Base-by-base conservation (phyloP, 441 rosid species). In the Macaranga tanarius region DNA sequence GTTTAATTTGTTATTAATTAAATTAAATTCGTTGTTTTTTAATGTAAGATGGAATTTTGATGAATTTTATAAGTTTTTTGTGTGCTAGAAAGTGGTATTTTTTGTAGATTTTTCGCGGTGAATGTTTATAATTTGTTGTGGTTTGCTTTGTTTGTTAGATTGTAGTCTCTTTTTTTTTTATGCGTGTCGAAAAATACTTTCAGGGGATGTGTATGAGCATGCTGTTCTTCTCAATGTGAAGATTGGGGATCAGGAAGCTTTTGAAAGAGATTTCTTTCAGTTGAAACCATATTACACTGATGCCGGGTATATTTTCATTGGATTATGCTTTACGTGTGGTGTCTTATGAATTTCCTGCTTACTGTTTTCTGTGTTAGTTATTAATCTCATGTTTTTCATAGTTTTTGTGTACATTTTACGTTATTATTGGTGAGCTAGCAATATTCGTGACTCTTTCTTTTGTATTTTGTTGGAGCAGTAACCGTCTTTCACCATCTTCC, bases 241-340 rank as follows among this genome's bases (percentile, higher is more conserved):
- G 86, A 81, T 80, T 60, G 99, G 93, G 82, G 96, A 95, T 80
- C 97, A 92, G 84, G 97, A 90, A 73, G 96, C 92, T 47, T 95
- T 95, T 84, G 97, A 95, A 87, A 88, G 98, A 73, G 97, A 95
- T 79, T 95, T 92, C 84, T 92, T 85, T 81, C 99, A 95, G 89
- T 76, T 95, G 85, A 92, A 95, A 82, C 98, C 99, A 0, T 91
- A 89, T 73, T 91, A 91, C 69, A 91, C 97, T 1, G 99, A 95
- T 81, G 97, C 95, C 42, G 78, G 96, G 99, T 95, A 79, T 22
- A 55, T 60, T 59, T 55, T 52, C 26, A 12, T 25, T 70, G 12
- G n/a, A 48, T 58, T 47, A 60, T 8, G 17, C 10, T 26, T 13
- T 20, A 13, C 12, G 12, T 9, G 47, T 42, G 47, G 12, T 45